phyloP scores from a whole-genome alignment of 2,329 filamentous ascomycete species.

The Sporothrix brunneoviolacea region DNA sequence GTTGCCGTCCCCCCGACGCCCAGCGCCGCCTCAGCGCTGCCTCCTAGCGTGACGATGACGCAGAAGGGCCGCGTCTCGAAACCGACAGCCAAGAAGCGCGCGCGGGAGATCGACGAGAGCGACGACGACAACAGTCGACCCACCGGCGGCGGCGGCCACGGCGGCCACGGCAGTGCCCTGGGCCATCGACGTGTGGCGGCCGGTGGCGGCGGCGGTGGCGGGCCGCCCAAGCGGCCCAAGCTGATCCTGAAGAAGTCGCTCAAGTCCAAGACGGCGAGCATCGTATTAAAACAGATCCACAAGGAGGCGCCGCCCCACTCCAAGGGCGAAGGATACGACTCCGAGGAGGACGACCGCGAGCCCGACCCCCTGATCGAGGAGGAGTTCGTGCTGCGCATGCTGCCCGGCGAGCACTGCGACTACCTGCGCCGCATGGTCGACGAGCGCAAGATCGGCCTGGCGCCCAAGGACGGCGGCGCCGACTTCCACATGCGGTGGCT shows the following conservation, averaged over 20 bases:
- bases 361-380: slow-evolving; percentile 82
- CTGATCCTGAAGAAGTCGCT: slow-evolving; percentile 33
- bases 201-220: background rate
- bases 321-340: slow-evolving; percentile 88
- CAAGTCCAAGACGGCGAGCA: slow-evolving; percentile 24
- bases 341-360: slow-evolving; percentile 87
- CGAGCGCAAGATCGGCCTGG: slow-evolving; percentile 68
- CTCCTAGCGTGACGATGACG: slow-evolving; percentile 36
- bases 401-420: slow-evolving; percentile 77
- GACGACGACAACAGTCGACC: slow-evolving; percentile 32
- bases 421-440: slow-evolving; percentile 70
- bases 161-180: too few species aligned
- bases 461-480: slow-evolving; percentile 57
- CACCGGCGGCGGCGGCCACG: slow-evolving; percentile 15
- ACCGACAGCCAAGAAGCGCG: slow-evolving; percentile 56
- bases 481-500: slow-evolving; percentile 79
- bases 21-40: background rate
- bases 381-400: slow-evolving; percentile 83
- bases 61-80: slow-evolving; percentile 56
- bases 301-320: slow-evolving; percentile 60
- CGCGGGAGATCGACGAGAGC: slow-evolving; percentile 48
- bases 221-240: slow-evolving; percentile 46
- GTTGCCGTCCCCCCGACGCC: slow-evolving; percentile 1
- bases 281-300: slow-evolving; percentile 35
- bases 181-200: slow-evolving; percentile 15